phyloP scores from a whole-genome alignment of 2,329 filamentous ascomycete genomes.

The Nemania diffusa region DNA sequence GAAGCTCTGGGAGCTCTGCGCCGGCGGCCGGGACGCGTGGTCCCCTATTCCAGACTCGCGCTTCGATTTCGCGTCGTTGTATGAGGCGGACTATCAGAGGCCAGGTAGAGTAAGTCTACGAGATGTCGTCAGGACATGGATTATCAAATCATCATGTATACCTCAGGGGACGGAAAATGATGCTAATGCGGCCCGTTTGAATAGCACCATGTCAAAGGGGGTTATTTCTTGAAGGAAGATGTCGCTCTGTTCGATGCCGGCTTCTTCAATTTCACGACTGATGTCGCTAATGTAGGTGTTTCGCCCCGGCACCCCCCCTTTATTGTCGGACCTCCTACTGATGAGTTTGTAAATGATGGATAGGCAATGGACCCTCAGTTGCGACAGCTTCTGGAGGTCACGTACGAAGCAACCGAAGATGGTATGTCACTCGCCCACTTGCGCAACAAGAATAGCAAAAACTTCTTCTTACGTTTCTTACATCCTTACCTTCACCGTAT shows the following conservation, averaged over 20 bases:
- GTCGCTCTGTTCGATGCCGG: neutral
- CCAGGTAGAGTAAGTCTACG: too few relatives aligned
- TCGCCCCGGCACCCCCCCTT: too few relatives aligned
- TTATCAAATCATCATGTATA: too few relatives aligned
- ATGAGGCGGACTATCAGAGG: slow-evolving; percentile 3
- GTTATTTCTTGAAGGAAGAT: neutral
- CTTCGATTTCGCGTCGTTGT: too few relatives aligned
- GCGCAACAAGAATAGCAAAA: too few relatives aligned
- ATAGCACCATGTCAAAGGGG: neutral
- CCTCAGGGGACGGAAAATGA: too few relatives aligned
- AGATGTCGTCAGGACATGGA: slow-evolving; percentile 6
- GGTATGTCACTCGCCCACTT: too few relatives aligned
- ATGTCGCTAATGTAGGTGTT: neutral
- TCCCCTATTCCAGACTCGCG: slow-evolving; percentile 5
- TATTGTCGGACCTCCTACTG: neutral
- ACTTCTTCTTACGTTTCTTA: too few relatives aligned
- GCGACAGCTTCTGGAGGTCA: slow-evolving; percentile 8
- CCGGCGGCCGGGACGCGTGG: neutral
- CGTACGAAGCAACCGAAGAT: slow-evolving; percentile 7
- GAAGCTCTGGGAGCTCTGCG: neutral
- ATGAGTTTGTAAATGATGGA: too few relatives aligned
- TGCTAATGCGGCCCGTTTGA: too few relatives aligned
- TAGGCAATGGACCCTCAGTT: slow-evolving; percentile 8
- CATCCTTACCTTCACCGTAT: slow-evolving; percentile 13
- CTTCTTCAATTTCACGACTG: neutral